A percentile compares a stretch with the other conserved stretches of the same genome.
phyloP scores from a whole-genome alignment of 768 basidiomycete genomes.

The Suillus alpinus region DNA sequence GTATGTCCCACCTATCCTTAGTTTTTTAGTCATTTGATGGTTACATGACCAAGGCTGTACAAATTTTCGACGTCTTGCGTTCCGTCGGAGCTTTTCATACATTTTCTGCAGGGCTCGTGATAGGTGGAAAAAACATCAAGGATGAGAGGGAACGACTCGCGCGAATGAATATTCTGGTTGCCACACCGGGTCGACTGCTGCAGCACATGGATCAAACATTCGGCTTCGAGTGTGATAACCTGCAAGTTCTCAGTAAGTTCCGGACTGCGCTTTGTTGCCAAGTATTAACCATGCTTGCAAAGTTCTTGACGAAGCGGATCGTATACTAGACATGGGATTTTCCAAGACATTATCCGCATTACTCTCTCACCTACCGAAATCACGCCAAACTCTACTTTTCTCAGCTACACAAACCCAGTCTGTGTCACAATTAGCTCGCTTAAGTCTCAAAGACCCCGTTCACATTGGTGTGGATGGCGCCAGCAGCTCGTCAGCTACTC shows the following conservation, averaged over 20 bases:
- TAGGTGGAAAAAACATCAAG: conserved; percentile 93
- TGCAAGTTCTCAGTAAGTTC: conserved; percentile 83
- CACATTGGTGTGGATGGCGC: conserved; percentile 62
- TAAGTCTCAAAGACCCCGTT: conserved; percentile 82
- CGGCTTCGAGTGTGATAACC: conserved; percentile 86
- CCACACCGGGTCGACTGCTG: conserved; percentile 90
- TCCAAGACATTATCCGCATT: conserved; percentile 85
- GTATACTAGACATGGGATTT: conserved; percentile 97
- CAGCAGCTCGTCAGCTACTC: conserved; percentile 50
- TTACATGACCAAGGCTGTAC: conserved; percentile 69
- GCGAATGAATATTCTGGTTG: conserved; percentile 98
- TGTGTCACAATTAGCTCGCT: conserved; percentile 81
- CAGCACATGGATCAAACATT: conserved; percentile 99
- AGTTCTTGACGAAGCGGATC: conserved; percentile 95
- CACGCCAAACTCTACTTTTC: conserved; percentile 93
- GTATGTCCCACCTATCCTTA: conserved; percentile 40
- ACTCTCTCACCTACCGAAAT: conserved; percentile 85
- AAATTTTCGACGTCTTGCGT: conserved; percentile 96
- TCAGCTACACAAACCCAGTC: conserved; percentile 96
- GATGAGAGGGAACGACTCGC: conserved; percentile 86
- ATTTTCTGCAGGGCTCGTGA: conserved; percentile 93
- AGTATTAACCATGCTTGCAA: conserved; percentile 23
- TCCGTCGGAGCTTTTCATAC: conserved; percentile 88
- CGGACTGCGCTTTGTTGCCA: neutral
- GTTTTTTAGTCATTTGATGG: neutral